These are phyloP conservation scores for Cerrena zonata DNA, from an alignment of 1,284 basidiomycete species.

Conservation along the genomic window DNA sequence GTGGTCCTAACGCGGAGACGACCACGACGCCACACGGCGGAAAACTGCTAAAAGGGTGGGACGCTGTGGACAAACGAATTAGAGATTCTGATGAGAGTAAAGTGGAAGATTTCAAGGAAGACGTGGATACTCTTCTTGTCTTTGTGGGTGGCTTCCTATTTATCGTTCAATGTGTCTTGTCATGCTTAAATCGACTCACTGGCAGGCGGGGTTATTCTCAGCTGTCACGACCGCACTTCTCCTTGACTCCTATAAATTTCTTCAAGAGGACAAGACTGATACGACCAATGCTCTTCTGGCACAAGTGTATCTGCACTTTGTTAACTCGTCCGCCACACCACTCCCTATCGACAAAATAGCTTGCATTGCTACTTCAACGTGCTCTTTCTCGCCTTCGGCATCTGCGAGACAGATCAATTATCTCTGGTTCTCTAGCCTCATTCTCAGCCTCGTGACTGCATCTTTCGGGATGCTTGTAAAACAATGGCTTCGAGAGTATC, in stretches of 20 bases:
- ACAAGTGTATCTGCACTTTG: not conserved
- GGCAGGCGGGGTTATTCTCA: conserved; percentile 3
- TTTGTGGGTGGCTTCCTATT: not conserved
- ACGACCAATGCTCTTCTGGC: conserved; percentile 7
- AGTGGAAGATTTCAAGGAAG: conserved; percentile 1
- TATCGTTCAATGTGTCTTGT: not conserved
- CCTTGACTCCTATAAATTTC: not conserved
- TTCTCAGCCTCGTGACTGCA: conserved; percentile 13
- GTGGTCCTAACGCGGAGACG: no score
- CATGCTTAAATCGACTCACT: not conserved
- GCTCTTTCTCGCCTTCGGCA: not conserved
- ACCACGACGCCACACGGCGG: no score
- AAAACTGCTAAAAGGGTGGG: no score
- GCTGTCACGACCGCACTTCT: not conserved
- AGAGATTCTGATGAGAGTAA: not conserved
- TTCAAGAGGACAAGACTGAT: not conserved
- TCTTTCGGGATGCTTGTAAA: conserved; percentile 16
- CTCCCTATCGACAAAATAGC: not conserved
- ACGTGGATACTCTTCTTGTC: conserved; percentile 3
- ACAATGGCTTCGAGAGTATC: conserved; percentile 15
- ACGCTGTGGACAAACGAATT: not conserved
- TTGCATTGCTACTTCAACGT: not conserved
- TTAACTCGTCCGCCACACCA: not conserved
- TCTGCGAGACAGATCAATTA: conserved; percentile 6
- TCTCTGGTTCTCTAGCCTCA: conserved; percentile 16